Conservation (phyloP, 805 yeast genomes). For the Teunomyces atbi region DNA sequence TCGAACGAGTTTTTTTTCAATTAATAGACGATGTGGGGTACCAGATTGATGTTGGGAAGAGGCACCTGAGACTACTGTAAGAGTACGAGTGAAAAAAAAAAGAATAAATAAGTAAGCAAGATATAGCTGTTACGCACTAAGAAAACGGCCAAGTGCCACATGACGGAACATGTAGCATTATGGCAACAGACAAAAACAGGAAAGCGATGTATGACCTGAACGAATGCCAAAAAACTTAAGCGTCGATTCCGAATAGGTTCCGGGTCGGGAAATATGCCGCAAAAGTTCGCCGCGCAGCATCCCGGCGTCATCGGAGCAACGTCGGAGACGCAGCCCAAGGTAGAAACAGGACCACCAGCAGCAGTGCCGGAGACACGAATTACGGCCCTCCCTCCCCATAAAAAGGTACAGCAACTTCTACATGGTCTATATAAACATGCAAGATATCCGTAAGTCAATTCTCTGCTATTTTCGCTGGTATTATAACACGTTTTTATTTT, state of each 20-base stretch:
- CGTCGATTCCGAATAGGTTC: neutral
- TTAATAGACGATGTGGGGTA: neutral
- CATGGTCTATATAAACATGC: no score
- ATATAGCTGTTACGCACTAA: no score
- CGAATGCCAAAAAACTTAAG: neutral
- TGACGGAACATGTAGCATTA: neutral
- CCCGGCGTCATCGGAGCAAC: slow-evolving; percentile 1
- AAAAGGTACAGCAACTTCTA: no score
- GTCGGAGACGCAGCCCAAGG: neutral
- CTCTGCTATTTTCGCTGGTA: no score
- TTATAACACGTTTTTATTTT: no score
- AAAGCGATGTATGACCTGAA: neutral
- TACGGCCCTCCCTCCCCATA: no score
- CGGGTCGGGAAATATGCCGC: neutral
- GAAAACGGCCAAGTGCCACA: no score
- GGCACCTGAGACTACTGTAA: no score
- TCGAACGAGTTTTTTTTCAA: neutral
- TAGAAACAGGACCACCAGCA: no score
- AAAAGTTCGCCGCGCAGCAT: neutral
- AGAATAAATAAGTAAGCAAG: no score
- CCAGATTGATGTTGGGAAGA: neutral
- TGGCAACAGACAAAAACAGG: neutral
- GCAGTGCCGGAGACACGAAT: no score
- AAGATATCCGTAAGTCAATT: no score
- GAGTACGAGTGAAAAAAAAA: neutral